Conservation (phyloP, 129 eudicot species). For the Saussurea involucrata region DNA sequence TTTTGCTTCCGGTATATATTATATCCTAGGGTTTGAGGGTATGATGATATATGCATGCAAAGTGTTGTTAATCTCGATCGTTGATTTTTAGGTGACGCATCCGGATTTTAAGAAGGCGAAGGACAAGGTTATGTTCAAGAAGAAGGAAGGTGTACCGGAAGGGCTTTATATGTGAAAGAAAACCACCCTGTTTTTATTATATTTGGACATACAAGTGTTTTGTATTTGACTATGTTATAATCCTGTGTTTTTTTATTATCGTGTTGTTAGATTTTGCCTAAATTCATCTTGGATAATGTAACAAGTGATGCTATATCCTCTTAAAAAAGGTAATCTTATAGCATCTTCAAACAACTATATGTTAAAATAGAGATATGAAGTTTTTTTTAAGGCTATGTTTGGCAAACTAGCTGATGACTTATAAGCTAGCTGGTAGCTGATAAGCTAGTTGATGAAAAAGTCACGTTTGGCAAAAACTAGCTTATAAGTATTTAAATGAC, state of each 20-base stretch:
- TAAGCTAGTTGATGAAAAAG: too few relatives aligned
- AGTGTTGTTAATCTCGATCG: neutral
- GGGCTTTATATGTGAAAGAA: slow-evolving; percentile 84
- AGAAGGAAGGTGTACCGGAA: slow-evolving; percentile 95
- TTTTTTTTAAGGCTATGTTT: too few relatives aligned
- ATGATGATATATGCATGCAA: neutral
- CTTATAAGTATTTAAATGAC: too few relatives aligned
- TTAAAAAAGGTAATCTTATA: neutral
- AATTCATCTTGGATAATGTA: neutral
- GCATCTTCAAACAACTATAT: too few relatives aligned
- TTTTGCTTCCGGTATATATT: too few relatives aligned
- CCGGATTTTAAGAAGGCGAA: slow-evolving; percentile 96
- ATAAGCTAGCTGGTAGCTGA: too few relatives aligned
- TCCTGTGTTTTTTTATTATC: neutral
- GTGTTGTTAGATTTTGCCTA: neutral
- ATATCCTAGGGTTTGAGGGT: neutral
- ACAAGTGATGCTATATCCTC: neutral
- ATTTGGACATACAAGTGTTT: neutral
- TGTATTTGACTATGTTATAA: slow-evolving; percentile 1
- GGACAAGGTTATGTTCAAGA: slow-evolving; percentile 96
- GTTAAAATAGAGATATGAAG: too few relatives aligned
- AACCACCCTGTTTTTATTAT: neutral
- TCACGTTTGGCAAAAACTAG: too few relatives aligned
- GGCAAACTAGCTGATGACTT: too few relatives aligned
- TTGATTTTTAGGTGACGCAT: slow-evolving; percentile 61